phyloP scores from a whole-genome alignment of 2,329 filamentous ascomycete species.

The Fusarium sp. region DNA sequence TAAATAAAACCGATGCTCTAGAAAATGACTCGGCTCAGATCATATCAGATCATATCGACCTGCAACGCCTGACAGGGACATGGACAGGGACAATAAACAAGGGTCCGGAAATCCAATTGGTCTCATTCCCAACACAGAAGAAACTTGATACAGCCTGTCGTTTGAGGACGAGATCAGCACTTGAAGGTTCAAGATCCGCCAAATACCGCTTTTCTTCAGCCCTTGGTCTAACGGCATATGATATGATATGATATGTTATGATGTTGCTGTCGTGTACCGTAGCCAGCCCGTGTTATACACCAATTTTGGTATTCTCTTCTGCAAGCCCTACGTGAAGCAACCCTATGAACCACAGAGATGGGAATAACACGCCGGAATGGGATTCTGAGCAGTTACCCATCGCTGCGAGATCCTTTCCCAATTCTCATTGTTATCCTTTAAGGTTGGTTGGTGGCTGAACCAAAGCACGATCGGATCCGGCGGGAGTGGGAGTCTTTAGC shows the following conservation, averaged over 20 bases:
- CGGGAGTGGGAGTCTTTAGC: constrained; percentile 9
- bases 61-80: background rate
- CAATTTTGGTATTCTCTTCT: constrained; percentile 6
- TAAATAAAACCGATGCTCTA: background rate
- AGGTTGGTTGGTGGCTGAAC: constrained; percentile 27
- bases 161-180: constrained; percentile 8
- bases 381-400: constrained; percentile 17
- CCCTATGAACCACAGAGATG: background rate
- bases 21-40: background rate
- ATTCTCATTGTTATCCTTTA: background rate
- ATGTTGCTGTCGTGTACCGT: background rate
- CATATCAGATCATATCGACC: background rate
- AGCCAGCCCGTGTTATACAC: background rate
- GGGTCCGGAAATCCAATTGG: background rate
- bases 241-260: constrained; percentile 1
- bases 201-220: constrained; percentile 7
- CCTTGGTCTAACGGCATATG: constrained; percentile 1
- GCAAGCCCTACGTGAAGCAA: background rate
- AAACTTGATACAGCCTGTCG: constrained; percentile 1
- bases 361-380: constrained; percentile 4
- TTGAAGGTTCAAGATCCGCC: background rate
- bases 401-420: background rate
- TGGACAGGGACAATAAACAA: constrained; percentile 8
- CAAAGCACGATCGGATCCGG: constrained; percentile 22
- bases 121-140: background rate